Conservation (phyloP, 106 monocot species). For the Dendrobium nobile region DNA sequence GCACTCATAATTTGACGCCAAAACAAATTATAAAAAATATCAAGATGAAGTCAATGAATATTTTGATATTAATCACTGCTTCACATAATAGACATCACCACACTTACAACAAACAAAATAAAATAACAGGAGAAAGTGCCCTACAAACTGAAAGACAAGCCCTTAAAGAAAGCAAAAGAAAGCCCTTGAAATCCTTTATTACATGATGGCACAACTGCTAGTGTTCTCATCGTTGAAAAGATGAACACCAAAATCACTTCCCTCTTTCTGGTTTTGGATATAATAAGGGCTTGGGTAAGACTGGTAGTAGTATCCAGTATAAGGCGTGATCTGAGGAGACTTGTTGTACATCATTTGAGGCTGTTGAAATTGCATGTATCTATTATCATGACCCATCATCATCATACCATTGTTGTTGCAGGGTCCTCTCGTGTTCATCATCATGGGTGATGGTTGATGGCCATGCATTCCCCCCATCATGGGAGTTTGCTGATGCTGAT, state of each 20-base stretch:
- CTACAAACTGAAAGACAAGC: not conserved
- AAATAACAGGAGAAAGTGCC: not conserved
- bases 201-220: constrained; percentile 72
- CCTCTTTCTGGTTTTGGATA: constrained; percentile 15
- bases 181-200: not conserved
- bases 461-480: constrained; percentile 41
- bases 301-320: constrained; percentile 56
- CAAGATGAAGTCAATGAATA: not conserved
- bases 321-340: constrained; percentile 56
- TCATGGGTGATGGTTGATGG: constrained; percentile 28
- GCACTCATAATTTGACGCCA: not conserved
- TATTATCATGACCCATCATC: constrained; percentile 3
- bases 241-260: constrained; percentile 40
- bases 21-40: not conserved
- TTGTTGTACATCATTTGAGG: constrained; percentile 79
- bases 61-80: not conserved
- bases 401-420: constrained; percentile 17
- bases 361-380: constrained; percentile 20
- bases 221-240: constrained; percentile 94
- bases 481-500: constrained; percentile 15
- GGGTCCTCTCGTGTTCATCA: constrained; percentile 37
- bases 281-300: constrained; percentile 23
- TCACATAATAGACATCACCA: constrained; percentile 6
- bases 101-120: not conserved
- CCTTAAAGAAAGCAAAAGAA: not conserved